phyloP scores from a whole-genome alignment of 805 yeast genomes.

The Candida odintsovae region DNA sequence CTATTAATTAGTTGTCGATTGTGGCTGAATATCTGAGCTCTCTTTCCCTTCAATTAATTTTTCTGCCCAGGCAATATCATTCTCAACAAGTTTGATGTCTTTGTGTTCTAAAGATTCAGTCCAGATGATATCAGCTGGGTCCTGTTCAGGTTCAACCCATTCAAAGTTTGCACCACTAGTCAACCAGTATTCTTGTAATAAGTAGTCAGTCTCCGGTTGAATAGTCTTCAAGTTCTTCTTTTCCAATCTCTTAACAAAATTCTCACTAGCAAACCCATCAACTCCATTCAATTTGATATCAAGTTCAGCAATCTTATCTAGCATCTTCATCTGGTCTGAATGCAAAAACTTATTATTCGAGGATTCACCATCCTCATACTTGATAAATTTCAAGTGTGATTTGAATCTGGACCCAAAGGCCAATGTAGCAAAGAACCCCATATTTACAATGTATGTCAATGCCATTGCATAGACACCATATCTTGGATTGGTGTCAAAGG shows the following conservation, averaged over 20 bases:
- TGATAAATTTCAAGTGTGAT: conserved; percentile 48
- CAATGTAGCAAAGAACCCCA: conserved; percentile 41
- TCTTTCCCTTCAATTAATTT: conserved; percentile 9
- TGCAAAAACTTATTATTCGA: conserved; percentile 59
- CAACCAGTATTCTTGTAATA: conserved; percentile 81
- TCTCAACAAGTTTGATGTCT: conserved; percentile 11
- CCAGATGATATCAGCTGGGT: conserved; percentile 61
- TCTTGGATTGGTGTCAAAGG: conserved; percentile 16
- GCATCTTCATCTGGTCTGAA: conserved; percentile 64
- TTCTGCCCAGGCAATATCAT: conserved; percentile 18
- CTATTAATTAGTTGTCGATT: neutral
- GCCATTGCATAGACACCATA: conserved; percentile 40
- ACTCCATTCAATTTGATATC: conserved; percentile 31
- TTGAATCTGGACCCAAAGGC: conserved; percentile 43
- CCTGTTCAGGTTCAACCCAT: conserved; percentile 89
- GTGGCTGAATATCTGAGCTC: neutral
- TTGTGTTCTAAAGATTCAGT: conserved; percentile 7
- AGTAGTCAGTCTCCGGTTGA: conserved; percentile 58
- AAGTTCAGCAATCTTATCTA: conserved; percentile 57
- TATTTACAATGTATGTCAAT: conserved; percentile 41
- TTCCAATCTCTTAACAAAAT: conserved; percentile 8
- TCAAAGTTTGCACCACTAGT: conserved; percentile 81
- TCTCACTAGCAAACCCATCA: conserved; percentile 15
- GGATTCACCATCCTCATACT: conserved; percentile 62
- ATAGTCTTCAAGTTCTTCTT: conserved; percentile 7